Evolutionary conservation across 768 basidiomycete genomes (phyloP).

Genomic region (Naganishia onofrii): DNA sequence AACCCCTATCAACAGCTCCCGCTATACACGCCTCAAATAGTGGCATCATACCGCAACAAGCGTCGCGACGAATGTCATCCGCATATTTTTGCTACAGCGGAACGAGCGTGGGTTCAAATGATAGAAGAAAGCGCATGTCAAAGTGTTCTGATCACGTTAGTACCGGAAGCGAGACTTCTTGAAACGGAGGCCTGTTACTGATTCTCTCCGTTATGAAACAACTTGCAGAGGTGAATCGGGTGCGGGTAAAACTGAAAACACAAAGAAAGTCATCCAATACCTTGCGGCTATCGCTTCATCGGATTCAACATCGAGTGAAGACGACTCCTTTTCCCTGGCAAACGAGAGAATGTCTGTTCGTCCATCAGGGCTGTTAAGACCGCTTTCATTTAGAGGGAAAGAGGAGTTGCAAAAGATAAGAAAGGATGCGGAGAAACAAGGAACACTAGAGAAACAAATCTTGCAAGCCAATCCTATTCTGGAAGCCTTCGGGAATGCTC

Average conservation of each 20-base stretch:
- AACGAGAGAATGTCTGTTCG: slow-evolving; percentile 52
- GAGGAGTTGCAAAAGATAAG: slow-evolving; percentile 41
- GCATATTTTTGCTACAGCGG: slow-evolving; percentile 95
- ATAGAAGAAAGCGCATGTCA: slow-evolving; percentile 95
- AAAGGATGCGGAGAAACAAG: slow-evolving; percentile 55
- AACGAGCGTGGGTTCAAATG: slow-evolving; percentile 98
- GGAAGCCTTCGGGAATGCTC: slow-evolving; percentile 97
- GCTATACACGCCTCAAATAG: slow-evolving; percentile 62
- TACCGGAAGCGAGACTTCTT: slow-evolving; percentile 35
- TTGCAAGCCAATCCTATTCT: slow-evolving; percentile 95
- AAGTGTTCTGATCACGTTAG: slow-evolving; percentile 95
- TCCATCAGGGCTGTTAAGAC: slow-evolving; percentile 58
- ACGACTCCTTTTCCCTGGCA: neutral
- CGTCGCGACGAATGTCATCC: slow-evolving; percentile 76
- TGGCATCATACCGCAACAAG: slow-evolving; percentile 70
- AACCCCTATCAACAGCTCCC: slow-evolving; percentile 93
- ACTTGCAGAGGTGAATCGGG: slow-evolving; percentile 93
- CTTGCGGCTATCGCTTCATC: slow-evolving; percentile 87
- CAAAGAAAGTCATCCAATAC: slow-evolving; percentile 98
- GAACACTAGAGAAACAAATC: slow-evolving; percentile 90
- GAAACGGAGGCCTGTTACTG: slow-evolving; percentile 27
- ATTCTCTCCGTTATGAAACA: too few species aligned
- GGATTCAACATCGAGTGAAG: slow-evolving; percentile 53
- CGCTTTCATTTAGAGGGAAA: slow-evolving; percentile 63
- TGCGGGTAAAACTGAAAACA: slow-evolving; percentile 97